Base-by-base conservation (phyloP, 2,329 filamentous ascomycete genomes). In the Tolypocladium album region DNA sequence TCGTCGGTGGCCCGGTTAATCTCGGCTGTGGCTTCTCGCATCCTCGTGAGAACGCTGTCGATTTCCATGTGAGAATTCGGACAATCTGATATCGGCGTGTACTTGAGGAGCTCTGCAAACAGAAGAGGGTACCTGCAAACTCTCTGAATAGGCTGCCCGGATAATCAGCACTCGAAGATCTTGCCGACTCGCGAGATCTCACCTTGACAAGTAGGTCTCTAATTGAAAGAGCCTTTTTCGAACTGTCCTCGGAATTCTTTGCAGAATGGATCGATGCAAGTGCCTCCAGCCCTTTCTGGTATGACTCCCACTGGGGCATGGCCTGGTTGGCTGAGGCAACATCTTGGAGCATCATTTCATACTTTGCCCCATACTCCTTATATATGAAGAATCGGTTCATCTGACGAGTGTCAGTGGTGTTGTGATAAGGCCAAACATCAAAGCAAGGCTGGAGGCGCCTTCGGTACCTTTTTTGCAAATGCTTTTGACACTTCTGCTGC, bases 171-270 rank as follows among this genome's bases (percentile, higher is more conserved):
- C 34, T n/a, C 8, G 52, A 36, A 31, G 40, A 34, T 17, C 9
- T n/a, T 34, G 27, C 4, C 9, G n/a, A 20, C 1, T 7, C 11
- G 15, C 17, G 17, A 36, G 8, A 38, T 22, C 61, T 64, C 66
- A 90, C 92, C 83, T 97, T 97, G 65, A 97, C 92, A 59, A 97
- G 80, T 6, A 97, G 79, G 73, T 97, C 94, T 56, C 87, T 85
- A 64, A 97, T 84, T 1, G 89, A 92, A 64, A 96, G 76, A 2
- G 90, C 88, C 69, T 91, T 95, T 67, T 83, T 90, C 38, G 82
- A 79, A 59, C 84, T 81, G 20, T 84, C 80, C 39, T 81, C 78
- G 58, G 84, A 81, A 61, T 80, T 84, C 61, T 88, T 87, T n/a
- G 84, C 79, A 0, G 92, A 88, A 20, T 85, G 74, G 1, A 89